phyloP scores from a whole-genome alignment of 805 yeast genomes.

The Sugiyamaella qingdaonensis region DNA sequence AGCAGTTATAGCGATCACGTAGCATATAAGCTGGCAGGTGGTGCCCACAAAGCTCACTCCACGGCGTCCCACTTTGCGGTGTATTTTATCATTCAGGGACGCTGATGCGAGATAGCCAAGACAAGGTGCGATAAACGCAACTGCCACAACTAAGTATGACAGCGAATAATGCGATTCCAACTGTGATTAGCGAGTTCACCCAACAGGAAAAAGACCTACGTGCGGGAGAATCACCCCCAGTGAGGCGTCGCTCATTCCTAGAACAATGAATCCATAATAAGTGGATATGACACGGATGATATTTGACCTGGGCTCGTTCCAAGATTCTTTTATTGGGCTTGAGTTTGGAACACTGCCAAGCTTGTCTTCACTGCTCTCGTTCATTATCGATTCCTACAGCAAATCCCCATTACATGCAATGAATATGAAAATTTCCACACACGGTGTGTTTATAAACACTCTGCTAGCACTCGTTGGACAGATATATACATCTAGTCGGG shows the following conservation, averaged over 20 bases:
- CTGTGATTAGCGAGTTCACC: constrained; percentile 14
- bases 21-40: constrained; percentile 36
- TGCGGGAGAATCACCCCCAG: constrained; percentile 55
- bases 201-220: not conserved
- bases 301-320: constrained; percentile 17
- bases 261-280: constrained; percentile 35
- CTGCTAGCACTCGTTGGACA: no score
- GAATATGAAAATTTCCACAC: no score
- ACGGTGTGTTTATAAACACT: no score
- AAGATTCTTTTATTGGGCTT: constrained; percentile 1
- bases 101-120: constrained; percentile 55
- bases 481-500: no score
- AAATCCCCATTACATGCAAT: no score
- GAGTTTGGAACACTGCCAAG: not conserved
- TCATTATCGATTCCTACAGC: no score
- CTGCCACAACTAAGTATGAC: constrained; percentile 45
- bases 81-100: constrained; percentile 41
- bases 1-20: constrained; percentile 35
- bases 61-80: constrained; percentile 42
- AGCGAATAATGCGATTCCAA: constrained; percentile 45
- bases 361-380: no score
- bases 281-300: constrained; percentile 12
- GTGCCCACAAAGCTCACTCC: constrained; percentile 42
- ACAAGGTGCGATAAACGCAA: constrained; percentile 49
- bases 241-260: constrained; percentile 59